phyloP scores from a whole-genome alignment of 768 basidiomycete genomes.

The Termitomyces sp. region DNA sequence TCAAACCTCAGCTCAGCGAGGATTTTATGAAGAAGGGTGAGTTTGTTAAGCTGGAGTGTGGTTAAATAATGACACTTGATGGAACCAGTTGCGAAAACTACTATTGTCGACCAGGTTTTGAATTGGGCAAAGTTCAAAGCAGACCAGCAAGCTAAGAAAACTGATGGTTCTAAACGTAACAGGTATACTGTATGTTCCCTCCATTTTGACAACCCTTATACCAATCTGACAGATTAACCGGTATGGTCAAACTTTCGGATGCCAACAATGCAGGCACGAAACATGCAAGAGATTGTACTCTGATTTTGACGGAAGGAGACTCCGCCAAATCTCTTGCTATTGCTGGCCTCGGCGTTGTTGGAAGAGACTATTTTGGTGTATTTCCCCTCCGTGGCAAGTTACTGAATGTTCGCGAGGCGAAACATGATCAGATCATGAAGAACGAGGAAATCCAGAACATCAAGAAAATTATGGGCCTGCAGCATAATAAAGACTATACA shows the following conservation, averaged over 20 bases:
- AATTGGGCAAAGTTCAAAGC: slow-evolving; percentile 98
- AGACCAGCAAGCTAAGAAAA: slow-evolving; percentile 93
- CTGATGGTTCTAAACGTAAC: slow-evolving; percentile 86
- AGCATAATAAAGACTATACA: slow-evolving; percentile 88
- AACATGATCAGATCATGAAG: slow-evolving; percentile 95
- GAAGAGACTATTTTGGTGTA: slow-evolving; percentile 95
- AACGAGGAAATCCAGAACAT: slow-evolving; percentile 96
- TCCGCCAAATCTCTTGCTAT: slow-evolving; percentile 97
- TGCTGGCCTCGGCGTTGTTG: slow-evolving; percentile 90
- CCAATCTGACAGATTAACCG: slow-evolving; percentile 59
- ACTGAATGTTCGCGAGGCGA: slow-evolving; percentile 95
- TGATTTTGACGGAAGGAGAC: slow-evolving; percentile 98
- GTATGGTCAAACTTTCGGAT: slow-evolving; percentile 90
- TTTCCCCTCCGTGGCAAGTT: slow-evolving; percentile 97
- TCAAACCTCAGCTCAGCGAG: slow-evolving; percentile 77
- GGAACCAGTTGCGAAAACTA: slow-evolving; percentile 73
- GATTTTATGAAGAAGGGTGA: slow-evolving; percentile 96
- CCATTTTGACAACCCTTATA: not conserved
- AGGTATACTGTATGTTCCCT: slow-evolving; percentile 42
- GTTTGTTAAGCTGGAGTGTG: slow-evolving; percentile 8
- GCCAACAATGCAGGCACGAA: slow-evolving; percentile 95
- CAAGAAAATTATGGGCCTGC: slow-evolving; percentile 96
- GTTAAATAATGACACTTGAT: not conserved
- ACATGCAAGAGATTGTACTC: slow-evolving; percentile 76
- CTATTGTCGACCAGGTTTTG: slow-evolving; percentile 87